These are phyloP conservation scores for Sapria himalayana DNA, from an alignment of 345 rosid genomes.

Conservation along the genomic window DNA sequence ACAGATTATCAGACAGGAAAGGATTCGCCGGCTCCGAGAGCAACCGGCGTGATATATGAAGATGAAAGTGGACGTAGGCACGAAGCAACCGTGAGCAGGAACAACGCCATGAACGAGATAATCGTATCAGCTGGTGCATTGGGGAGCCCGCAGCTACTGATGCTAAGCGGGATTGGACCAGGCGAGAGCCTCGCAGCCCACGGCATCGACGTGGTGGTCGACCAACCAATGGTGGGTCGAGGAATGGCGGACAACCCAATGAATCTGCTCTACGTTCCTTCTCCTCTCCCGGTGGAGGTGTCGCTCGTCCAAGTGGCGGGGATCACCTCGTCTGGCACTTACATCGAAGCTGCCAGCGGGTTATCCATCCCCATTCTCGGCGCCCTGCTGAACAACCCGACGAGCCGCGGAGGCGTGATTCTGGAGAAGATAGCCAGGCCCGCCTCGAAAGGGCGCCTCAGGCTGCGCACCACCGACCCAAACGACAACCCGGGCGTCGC, in stretches of 20 bases:
- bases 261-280: conserved; percentile 46
- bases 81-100: conserved; percentile 20
- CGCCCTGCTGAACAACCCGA: conserved; percentile 16
- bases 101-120: conserved; percentile 26
- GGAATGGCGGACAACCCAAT: conserved; percentile 71
- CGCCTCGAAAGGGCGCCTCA: conserved; percentile 35
- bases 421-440: conserved; percentile 36
- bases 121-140: conserved; percentile 60
- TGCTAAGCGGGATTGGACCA: conserved; percentile 81
- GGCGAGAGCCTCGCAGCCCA: conserved; percentile 19
- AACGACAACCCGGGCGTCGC: conserved; percentile 41
- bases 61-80: conserved; percentile 28
- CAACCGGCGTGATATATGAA: conserved; percentile 39
- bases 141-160: conserved; percentile 64
- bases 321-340: conserved; percentile 25
- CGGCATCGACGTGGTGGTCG: conserved; percentile 25
- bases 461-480: conserved; percentile 26
- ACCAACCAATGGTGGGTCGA: conserved; percentile 57
- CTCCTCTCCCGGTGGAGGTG: conserved; percentile 36
- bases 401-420: conserved; percentile 26
- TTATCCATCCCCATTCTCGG: conserved; percentile 24
- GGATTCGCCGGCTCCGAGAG: too few species aligned
- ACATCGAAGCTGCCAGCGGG: conserved; percentile 44
- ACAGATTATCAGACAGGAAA: too few species aligned
- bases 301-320: conserved; percentile 53